Evolutionary conservation across 805 yeast species (phyloP).

Genomic region (Saccharomycopsis fibuligera): DNA sequence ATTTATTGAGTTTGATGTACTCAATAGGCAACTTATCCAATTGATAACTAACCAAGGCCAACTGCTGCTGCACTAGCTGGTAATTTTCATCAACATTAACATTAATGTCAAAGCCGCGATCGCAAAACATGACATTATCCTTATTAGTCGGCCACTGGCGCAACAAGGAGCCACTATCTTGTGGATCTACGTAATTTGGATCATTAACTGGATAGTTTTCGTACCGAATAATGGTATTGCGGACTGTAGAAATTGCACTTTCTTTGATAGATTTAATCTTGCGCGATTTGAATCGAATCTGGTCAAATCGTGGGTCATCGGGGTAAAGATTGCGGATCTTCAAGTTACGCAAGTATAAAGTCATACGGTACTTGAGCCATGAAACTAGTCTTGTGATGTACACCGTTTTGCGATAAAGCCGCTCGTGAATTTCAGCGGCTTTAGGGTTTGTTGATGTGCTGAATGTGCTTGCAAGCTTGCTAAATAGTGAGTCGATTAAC

Average conservation of each 20-base stretch:
- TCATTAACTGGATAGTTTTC: conserved; percentile 11
- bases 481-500: neutral
- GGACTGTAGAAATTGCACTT: conserved; percentile 1
- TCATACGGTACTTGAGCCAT: conserved; percentile 9
- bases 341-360: conserved; percentile 2
- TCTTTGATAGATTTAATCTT: conserved; percentile 10
- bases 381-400: conserved; percentile 14
- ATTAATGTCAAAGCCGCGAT: neutral
- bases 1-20: conserved; percentile 1
- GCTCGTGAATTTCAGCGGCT: neutral
- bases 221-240: neutral
- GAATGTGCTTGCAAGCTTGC: neutral
- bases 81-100: conserved; percentile 2
- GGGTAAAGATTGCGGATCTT: neutral
- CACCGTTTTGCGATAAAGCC: conserved; percentile 2
- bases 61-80: neutral
- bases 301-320: neutral
- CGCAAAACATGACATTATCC: conserved; percentile 1
- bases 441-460: too few species aligned
- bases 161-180: neutral
- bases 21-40: conserved; percentile 6
- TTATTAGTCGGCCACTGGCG: neutral
- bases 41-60: neutral
- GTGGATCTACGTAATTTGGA: neutral
- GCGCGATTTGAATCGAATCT: conserved; percentile 11